phyloP scores from a whole-genome alignment of 2,329 filamentous ascomycete genomes.

The Alternaria longipes region DNA sequence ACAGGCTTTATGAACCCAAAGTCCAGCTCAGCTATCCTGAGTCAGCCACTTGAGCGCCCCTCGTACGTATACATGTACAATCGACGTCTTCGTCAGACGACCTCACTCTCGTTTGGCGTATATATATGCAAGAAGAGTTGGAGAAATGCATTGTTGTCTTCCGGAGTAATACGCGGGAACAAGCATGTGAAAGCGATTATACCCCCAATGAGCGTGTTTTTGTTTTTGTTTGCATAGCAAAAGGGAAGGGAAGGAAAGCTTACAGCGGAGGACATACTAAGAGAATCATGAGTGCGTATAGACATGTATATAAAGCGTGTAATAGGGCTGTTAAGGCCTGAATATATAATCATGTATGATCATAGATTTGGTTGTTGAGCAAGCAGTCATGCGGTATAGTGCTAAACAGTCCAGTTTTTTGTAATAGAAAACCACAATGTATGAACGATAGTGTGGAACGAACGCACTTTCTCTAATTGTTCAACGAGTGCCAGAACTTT shows the following conservation, averaged over 20 bases:
- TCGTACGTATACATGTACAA: not conserved
- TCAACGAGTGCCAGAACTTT: not conserved
- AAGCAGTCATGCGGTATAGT: too few relatives aligned
- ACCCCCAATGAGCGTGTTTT: not conserved
- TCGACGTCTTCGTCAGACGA: not conserved
- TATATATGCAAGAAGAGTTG: not conserved
- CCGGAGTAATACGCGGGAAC: not conserved
- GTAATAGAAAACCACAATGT: too few relatives aligned
- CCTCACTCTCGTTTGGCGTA: not conserved
- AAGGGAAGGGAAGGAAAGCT: not conserved
- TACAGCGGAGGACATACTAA: not conserved
- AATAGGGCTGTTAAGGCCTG: not conserved
- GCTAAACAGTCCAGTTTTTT: too few relatives aligned
- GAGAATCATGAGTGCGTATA: not conserved
- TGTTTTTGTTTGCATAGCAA: not conserved
- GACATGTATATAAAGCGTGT: not conserved
- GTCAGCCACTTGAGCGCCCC: not conserved
- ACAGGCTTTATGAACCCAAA: conserved; percentile 25
- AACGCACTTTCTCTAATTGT: too few relatives aligned
- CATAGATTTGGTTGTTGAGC: not conserved
- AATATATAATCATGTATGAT: not conserved
- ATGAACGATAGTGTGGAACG: too few relatives aligned
- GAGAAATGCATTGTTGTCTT: not conserved
- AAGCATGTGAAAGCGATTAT: not conserved
- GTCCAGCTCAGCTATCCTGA: conserved; percentile 23